phyloP scores from a whole-genome alignment of 1,284 basidiomycete species.

The Pseudozyma hubeiensis region DNA sequence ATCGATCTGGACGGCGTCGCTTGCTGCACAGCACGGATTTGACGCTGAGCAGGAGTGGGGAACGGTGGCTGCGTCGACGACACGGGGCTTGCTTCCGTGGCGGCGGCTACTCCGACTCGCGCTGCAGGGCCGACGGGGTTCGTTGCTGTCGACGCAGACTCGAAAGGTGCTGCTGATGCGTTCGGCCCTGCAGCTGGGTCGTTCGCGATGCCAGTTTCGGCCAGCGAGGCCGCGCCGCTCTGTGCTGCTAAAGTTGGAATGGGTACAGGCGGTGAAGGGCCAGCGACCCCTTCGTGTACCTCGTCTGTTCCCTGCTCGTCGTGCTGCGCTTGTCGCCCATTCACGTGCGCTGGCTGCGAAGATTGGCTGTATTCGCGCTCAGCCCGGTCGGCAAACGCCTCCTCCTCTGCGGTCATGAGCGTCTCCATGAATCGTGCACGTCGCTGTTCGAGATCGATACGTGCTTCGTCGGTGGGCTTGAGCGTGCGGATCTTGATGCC shows the following conservation, averaged over 20 bases:
- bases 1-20: slow-evolving; percentile 13
- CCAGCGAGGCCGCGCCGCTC: neutral
- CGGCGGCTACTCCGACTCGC: neutral
- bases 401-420: slow-evolving; percentile 22
- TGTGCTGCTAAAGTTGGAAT: neutral
- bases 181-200: too few species aligned
- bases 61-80: slow-evolving; percentile 24
- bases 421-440: slow-evolving; percentile 28
- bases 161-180: too few species aligned
- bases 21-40: slow-evolving; percentile 20
- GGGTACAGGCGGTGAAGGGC: neutral
- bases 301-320: neutral
- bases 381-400: slow-evolving; percentile 28
- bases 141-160: neutral
- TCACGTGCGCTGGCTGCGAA: neutral
- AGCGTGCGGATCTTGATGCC: slow-evolving; percentile 51
- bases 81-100: slow-evolving; percentile 11
- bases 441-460: slow-evolving; percentile 31
- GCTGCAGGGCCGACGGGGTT: neutral
- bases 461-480: slow-evolving; percentile 32
- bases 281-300: neutral
- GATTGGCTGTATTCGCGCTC: slow-evolving; percentile 20
- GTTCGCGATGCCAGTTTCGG: too few species aligned
- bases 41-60: slow-evolving; percentile 41
- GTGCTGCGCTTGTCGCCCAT: slow-evolving; percentile 11